These are phyloP conservation scores for Ceratocystis variospora DNA, from an alignment of 2,329 filamentous ascomycete genomes.

Conservation along the genomic window DNA sequence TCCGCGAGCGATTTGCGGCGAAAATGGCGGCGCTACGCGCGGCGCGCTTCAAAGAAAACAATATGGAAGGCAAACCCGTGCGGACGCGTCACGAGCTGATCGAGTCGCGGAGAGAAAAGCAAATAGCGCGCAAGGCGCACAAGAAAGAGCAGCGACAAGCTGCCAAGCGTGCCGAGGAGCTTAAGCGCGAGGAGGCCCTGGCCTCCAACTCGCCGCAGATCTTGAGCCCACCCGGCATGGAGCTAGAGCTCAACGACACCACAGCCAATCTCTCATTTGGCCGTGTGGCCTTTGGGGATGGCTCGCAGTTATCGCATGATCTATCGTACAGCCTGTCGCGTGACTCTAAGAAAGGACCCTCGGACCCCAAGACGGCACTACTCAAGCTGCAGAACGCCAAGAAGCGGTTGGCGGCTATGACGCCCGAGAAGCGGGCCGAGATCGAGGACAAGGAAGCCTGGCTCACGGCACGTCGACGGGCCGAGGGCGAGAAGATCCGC, in stretches of 20 bases:
- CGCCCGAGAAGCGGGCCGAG: slow-evolving; percentile 67
- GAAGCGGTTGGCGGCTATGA: slow-evolving; percentile 59
- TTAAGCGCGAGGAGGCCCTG: slow-evolving; percentile 47
- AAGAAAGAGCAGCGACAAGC: slow-evolving; percentile 73
- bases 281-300: slow-evolving; percentile 79
- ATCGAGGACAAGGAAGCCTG: slow-evolving; percentile 89
- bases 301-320: slow-evolving; percentile 61
- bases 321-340: slow-evolving; percentile 43
- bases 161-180: slow-evolving; percentile 67
- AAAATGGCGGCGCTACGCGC: slow-evolving; percentile 76
- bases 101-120: slow-evolving; percentile 74
- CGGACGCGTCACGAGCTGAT: slow-evolving; percentile 84
- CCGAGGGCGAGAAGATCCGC: slow-evolving; percentile 75
- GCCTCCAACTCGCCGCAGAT: slow-evolving; percentile 48
- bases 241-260: slow-evolving; percentile 35
- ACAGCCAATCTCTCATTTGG: slow-evolving; percentile 65
- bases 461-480: slow-evolving; percentile 78
- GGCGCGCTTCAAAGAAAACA: slow-evolving; percentile 58
- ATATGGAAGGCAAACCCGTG: slow-evolving; percentile 64
- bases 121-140: slow-evolving; percentile 70
- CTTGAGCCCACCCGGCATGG: slow-evolving; percentile 34
- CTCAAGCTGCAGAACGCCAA: slow-evolving; percentile 76
- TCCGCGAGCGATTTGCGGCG: slow-evolving; percentile 65
- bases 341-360: slow-evolving; percentile 63
- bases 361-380: slow-evolving; percentile 76